Conservation (phyloP, 495 filamentous ascomycete genomes). For the Recurvomyces mirabilis region DNA sequence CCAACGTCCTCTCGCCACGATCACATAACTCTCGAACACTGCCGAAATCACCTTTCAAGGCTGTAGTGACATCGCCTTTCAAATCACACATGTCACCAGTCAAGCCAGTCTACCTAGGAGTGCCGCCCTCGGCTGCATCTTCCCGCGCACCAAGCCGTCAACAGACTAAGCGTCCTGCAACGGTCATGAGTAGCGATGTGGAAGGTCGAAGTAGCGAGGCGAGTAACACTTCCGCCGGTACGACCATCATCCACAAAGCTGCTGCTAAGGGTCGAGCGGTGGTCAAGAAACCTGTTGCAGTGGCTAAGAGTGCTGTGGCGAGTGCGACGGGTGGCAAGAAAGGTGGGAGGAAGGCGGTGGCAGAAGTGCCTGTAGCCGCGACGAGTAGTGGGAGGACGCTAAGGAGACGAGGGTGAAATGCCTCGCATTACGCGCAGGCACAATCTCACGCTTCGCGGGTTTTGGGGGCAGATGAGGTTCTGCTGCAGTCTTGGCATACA, state of each 20-base stretch:
- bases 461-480: too few species aligned
- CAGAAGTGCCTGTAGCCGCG: conserved; percentile 3
- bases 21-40: conserved; percentile 65
- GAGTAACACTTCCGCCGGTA: conserved; percentile 20
- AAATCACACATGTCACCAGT: conserved; percentile 45
- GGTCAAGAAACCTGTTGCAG: not conserved
- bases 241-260: conserved; percentile 22
- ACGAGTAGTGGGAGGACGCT: conserved; percentile 17
- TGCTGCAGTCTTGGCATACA: too few species aligned
- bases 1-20: conserved; percentile 65
- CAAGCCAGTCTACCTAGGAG: too few species aligned
- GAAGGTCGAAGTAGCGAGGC: conserved; percentile 19
- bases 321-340: conserved; percentile 1
- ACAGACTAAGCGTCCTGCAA: conserved; percentile 2
- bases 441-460: too few species aligned
- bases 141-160: conserved; percentile 10
- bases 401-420: conserved; percentile 15
- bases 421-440: too few species aligned
- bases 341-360: conserved; percentile 1
- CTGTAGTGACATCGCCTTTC: conserved; percentile 35
- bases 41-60: conserved; percentile 45
- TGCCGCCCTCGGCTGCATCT: conserved; percentile 8
- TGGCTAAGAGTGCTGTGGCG: not conserved
- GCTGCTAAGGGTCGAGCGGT: conserved; percentile 6
- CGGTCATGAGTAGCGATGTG: conserved; percentile 1